Percentiles rank a stretch among this genome's conserved stretches.
Conservation (phyloP, 345 rosid genomes). For the Hibiscus syriacus region DNA sequence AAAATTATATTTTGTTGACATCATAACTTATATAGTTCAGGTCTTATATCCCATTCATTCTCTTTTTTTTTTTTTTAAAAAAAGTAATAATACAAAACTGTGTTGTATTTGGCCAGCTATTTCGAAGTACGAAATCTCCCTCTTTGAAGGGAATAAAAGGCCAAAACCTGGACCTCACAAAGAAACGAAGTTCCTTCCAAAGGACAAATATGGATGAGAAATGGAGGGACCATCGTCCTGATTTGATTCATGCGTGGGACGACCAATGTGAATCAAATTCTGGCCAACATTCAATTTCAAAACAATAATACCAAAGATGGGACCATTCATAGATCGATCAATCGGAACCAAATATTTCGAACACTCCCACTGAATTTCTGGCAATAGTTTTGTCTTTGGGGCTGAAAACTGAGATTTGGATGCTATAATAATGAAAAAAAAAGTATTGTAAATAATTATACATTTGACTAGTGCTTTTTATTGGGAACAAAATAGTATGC, state of each 20-base stretch:
- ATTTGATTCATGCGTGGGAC: too few species aligned
- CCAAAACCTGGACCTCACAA: not conserved
- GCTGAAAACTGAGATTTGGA: not conserved
- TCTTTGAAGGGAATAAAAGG: too few species aligned
- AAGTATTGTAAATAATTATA: not conserved
- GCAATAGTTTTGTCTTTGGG: not conserved
- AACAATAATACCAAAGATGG: not conserved
- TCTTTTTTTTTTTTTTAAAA: too few species aligned
- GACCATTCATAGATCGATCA: not conserved
- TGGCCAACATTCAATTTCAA: not conserved
- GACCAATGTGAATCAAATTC: not conserved
- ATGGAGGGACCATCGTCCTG: not conserved
- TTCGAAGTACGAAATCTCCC: not conserved
- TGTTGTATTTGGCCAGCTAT: not conserved
- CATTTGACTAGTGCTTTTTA: constrained; percentile 2
- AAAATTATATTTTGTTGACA: too few species aligned
- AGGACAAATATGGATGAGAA: not conserved
- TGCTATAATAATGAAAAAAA: not conserved
- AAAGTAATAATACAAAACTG: not conserved
- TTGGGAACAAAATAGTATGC: constrained; percentile 17
- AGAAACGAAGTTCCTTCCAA: not conserved
- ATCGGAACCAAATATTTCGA: too few species aligned
- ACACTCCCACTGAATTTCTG: not conserved
- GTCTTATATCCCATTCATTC: too few species aligned
- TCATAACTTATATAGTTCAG: too few species aligned